phyloP scores from a whole-genome alignment of 129 eudicot genomes.

The Ambrosia artemisiifolia region DNA sequence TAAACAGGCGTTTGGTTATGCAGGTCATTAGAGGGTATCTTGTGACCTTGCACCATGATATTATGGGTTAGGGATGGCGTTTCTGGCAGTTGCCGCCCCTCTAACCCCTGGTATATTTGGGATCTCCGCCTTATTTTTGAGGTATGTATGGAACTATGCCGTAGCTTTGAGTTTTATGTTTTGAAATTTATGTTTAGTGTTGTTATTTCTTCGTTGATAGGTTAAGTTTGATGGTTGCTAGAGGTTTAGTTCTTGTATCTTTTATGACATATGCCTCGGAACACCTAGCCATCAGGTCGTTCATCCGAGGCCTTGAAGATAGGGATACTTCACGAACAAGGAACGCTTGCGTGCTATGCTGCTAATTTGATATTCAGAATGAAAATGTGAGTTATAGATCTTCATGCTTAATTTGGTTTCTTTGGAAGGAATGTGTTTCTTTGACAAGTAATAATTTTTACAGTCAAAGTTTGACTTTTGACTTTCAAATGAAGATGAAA shows the following conservation, averaged over 20 bases:
- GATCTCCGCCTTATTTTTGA: constrained; percentile 65
- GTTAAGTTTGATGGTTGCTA: constrained; percentile 69
- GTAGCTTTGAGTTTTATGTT: background rate
- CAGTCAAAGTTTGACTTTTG: constrained; percentile 8
- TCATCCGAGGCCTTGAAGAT: constrained; percentile 57
- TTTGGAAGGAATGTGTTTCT: background rate
- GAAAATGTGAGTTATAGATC: constrained; percentile 20
- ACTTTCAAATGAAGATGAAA: background rate
- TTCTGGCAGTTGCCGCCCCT: constrained; percentile 65
- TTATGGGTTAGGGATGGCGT: constrained; percentile 75
- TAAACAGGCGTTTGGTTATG: constrained; percentile 15
- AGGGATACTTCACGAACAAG: constrained; percentile 52
- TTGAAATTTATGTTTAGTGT: constrained; percentile 1
- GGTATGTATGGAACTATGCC: constrained; percentile 37
- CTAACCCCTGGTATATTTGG: constrained; percentile 72
- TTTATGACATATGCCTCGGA: constrained; percentile 75
- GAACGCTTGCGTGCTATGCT: constrained; percentile 50
- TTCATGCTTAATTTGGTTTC: background rate
- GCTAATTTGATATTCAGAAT: constrained; percentile 12
- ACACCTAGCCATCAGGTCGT: constrained; percentile 62
- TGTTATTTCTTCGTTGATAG: constrained; percentile 34
- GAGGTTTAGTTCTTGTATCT: constrained; percentile 62
- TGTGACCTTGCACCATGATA: constrained; percentile 71
- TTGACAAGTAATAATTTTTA: background rate
- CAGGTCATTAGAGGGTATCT: constrained; percentile 75